A percentile compares a stretch with the other conserved stretches of the same genome.
These are phyloP conservation scores for Sclerotinia borealis DNA, from an alignment of 2,329 filamentous ascomycete genomes.

Conservation along the genomic window DNA sequence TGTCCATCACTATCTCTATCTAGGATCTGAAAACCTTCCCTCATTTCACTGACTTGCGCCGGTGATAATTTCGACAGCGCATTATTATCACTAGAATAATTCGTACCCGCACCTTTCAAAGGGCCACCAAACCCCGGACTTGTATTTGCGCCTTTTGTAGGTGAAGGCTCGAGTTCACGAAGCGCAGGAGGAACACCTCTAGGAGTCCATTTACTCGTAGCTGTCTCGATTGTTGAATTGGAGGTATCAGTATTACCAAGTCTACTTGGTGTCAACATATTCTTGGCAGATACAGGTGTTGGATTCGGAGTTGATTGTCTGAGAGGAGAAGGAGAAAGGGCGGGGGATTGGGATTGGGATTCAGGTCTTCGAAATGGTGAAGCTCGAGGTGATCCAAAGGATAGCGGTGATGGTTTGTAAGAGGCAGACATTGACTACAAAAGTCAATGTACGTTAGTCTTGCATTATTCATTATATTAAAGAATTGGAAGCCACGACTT, in stretches of 20 bases:
- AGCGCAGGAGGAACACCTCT: conserved; percentile 31
- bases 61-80: conserved; percentile 70
- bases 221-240: conserved; percentile 30
- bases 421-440: conserved; percentile 34
- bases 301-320: conserved; percentile 54
- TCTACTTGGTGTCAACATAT: conserved; percentile 36
- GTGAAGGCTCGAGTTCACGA: conserved; percentile 32
- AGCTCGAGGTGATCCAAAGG: conserved; percentile 64
- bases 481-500: conserved; percentile 8
- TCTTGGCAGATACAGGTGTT: conserved; percentile 54
- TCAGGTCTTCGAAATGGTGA: conserved; percentile 59
- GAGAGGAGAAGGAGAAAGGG: conserved; percentile 61
- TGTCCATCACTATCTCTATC: conserved; percentile 82
- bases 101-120: conserved; percentile 16
- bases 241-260: conserved; percentile 36
- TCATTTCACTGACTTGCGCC: conserved; percentile 76
- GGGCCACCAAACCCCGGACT: conserved; percentile 29
- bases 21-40: conserved; percentile 89
- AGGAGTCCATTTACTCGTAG: conserved; percentile 25
- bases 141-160: conserved; percentile 27
- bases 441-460: neutral
- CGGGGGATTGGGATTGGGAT: conserved; percentile 44
- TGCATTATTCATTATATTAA: neutral
- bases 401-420: conserved; percentile 67
- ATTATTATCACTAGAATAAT: conserved; percentile 33